Evolutionary conservation across 1,139 yeast genomes (phyloP).

Genomic region (Debaryomyces nepalensis): DNA sequence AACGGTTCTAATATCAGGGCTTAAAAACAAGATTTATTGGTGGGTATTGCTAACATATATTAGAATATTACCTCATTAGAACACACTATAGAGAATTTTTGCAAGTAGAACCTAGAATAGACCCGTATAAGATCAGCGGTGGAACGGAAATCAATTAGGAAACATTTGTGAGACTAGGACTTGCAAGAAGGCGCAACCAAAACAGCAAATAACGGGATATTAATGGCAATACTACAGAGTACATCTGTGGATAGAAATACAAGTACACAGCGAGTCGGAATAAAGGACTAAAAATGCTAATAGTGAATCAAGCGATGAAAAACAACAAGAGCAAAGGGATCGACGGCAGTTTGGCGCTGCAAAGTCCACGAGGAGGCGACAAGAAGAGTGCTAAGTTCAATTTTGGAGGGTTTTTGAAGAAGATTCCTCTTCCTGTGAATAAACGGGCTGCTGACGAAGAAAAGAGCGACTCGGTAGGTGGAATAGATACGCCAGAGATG

Average conservation of each 20-base stretch:
- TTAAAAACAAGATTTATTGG: no score
- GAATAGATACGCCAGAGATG: background rate
- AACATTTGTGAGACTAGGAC: background rate
- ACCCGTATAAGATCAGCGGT: background rate
- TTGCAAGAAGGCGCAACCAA: background rate
- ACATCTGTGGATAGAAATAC: no score
- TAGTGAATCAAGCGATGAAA: constrained; percentile 10
- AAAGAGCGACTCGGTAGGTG: background rate
- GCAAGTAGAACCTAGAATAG: background rate
- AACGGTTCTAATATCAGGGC: background rate
- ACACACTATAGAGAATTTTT: background rate
- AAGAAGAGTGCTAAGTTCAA: constrained; percentile 20
- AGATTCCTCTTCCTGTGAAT: constrained; percentile 17
- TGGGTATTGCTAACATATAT: no score
- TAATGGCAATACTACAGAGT: background rate
- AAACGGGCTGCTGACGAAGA: background rate
- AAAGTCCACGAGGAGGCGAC: constrained; percentile 5
- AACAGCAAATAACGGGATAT: background rate
- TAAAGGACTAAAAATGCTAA: constrained; percentile 2
- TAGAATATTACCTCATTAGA: background rate
- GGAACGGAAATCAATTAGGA: background rate
- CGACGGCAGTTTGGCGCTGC: background rate
- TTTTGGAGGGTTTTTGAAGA: constrained; percentile 27
- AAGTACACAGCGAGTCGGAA: background rate
- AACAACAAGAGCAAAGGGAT: constrained; percentile 6